A percentile compares a stretch with the other conserved stretches of the same genome.
phyloP scores from a whole-genome alignment of 305 asterid genomes.

The Rubia occidens region DNA sequence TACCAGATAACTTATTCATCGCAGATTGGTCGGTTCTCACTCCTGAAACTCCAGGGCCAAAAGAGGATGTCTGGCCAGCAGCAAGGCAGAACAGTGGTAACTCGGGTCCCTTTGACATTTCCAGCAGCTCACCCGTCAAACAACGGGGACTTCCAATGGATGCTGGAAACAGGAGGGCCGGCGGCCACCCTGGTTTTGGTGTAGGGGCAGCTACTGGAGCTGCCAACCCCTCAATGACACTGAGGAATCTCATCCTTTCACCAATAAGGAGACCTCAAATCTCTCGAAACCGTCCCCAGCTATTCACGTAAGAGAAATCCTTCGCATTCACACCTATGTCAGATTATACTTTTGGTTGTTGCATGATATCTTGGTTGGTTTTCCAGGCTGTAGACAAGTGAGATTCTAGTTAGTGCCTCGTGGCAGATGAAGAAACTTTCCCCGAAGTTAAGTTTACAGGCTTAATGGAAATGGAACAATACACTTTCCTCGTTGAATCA shows the following conservation, averaged over 20 bases:
- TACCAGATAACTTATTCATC: constrained; percentile 24
- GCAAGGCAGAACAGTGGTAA: constrained; percentile 46
- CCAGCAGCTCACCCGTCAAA: constrained; percentile 22
- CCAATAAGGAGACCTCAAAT: constrained; percentile 33
- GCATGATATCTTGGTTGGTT: constrained; percentile 1
- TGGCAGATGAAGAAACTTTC: neutral
- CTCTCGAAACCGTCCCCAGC: constrained; percentile 22
- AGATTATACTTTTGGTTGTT: neutral
- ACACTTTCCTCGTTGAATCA: neutral
- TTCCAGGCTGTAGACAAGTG: constrained; percentile 16
- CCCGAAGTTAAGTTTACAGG: neutral
- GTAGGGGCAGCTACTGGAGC: constrained; percentile 18
- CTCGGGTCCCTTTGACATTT: constrained; percentile 33
- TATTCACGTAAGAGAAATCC: constrained; percentile 22
- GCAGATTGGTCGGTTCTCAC: constrained; percentile 58
- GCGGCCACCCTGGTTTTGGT: constrained; percentile 20
- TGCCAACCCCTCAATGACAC: constrained; percentile 22
- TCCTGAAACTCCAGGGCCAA: constrained; percentile 98
- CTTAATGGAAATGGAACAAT: neutral
- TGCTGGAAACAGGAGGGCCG: constrained; percentile 17
- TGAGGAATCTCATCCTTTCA: constrained; percentile 30
- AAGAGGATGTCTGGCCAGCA: constrained; percentile 73
- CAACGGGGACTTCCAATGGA: constrained; percentile 18
- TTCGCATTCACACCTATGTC: neutral
- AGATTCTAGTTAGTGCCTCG: neutral